A percentile compares a stretch with the other conserved stretches of the same genome.
Evolutionary conservation across 805 yeast genomes (phyloP).

Genomic region (Spathaspora arborariae): DNA sequence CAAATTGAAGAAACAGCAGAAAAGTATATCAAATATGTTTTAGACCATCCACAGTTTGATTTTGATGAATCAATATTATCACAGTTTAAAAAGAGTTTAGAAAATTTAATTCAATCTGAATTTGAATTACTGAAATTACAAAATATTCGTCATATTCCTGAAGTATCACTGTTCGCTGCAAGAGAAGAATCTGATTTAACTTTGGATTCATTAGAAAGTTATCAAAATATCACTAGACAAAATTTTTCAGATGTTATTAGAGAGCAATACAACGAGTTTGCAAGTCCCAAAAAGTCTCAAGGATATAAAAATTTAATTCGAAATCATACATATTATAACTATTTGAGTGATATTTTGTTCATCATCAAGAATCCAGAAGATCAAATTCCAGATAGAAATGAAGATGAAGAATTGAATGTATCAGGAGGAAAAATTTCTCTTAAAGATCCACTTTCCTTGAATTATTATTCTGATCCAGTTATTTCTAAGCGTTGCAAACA

Average conservation of each 20-base stretch:
- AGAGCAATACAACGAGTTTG: conserved; percentile 5
- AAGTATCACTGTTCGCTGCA: neutral
- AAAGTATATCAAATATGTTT: conserved; percentile 12
- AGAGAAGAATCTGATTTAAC: conserved; percentile 19
- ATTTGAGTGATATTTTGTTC: conserved; percentile 41
- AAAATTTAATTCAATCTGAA: conserved; percentile 12
- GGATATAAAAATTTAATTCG: conserved; percentile 4
- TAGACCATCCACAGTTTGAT: conserved; percentile 5
- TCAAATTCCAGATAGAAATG: conserved; percentile 51
- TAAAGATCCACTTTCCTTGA: conserved; percentile 62
- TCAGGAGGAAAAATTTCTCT: conserved; percentile 71
- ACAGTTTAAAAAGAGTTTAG: conserved; percentile 12
- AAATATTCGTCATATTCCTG: neutral
- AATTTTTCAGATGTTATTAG: conserved; percentile 16
- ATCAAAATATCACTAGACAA: conserved; percentile 10
- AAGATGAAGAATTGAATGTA: conserved; percentile 59
- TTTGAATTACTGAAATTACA: conserved; percentile 10
- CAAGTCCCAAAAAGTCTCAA: conserved; percentile 6
- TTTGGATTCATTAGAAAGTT: conserved; percentile 19
- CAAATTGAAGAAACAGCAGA: conserved; percentile 10
- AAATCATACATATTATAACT: conserved; percentile 16
- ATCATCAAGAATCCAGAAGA: conserved; percentile 57
- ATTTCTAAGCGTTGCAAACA: conserved; percentile 58
- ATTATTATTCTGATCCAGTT: conserved; percentile 51
- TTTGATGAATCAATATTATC: conserved; percentile 8